Evolutionary conservation across 768 basidiomycete species (phyloP).

Genomic region (Suillus occidentalis): DNA sequence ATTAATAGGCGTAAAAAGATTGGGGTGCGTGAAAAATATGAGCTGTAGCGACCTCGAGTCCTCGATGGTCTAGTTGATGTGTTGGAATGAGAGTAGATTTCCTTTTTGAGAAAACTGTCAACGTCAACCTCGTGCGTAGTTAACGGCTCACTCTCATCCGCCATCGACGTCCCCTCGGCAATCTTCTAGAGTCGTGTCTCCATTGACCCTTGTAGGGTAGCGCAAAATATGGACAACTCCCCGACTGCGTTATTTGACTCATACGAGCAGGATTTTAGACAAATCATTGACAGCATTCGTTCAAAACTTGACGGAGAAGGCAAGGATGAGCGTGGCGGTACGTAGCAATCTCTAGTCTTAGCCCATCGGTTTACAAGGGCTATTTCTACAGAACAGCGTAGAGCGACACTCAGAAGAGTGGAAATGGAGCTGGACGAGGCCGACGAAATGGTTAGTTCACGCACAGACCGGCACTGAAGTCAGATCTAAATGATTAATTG

Average conservation of each 20-base stretch:
- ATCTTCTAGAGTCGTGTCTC: not conserved
- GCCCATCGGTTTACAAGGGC: conserved; percentile 4
- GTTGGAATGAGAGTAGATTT: conserved; percentile 19
- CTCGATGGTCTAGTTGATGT: not conserved
- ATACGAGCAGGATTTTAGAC: conserved; percentile 90
- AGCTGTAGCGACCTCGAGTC: not conserved
- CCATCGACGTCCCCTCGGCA: conserved; percentile 3
- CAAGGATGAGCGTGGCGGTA: conserved; percentile 69
- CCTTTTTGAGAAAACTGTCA: conserved; percentile 22
- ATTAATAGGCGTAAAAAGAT: not conserved
- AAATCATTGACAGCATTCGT: conserved; percentile 72
- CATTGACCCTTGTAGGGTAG: conserved; percentile 4
- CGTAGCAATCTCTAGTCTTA: conserved; percentile 23
- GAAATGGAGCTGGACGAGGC: conserved; percentile 98
- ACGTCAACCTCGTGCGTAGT: conserved; percentile 17
- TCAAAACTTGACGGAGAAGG: conserved; percentile 75
- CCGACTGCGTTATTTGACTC: conserved; percentile 86
- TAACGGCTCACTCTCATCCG: conserved; percentile 24
- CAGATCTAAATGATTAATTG: conserved; percentile 2
- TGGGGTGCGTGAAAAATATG: not conserved
- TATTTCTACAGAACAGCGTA: conserved; percentile 66
- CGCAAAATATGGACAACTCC: conserved; percentile 67
- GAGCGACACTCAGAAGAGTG: conserved; percentile 75
- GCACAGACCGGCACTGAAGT: not conserved
- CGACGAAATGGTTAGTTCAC: conserved; percentile 83